Evolutionary conservation across 2,329 filamentous ascomycete genomes (phyloP).

Genomic region (Pseudopyricularia javanii): DNA sequence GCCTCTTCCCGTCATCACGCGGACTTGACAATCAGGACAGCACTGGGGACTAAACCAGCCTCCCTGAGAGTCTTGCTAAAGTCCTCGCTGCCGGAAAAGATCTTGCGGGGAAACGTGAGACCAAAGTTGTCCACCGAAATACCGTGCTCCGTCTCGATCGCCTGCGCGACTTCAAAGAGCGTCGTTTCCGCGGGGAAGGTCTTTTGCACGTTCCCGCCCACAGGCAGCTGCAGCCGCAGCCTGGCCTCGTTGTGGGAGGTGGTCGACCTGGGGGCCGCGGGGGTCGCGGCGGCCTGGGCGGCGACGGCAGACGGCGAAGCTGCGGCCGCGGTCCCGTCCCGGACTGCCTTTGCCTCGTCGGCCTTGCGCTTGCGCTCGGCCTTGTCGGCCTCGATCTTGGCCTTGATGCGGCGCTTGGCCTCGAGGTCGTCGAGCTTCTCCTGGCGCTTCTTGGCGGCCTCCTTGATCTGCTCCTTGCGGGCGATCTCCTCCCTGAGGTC

Average conservation of each 20-base stretch:
- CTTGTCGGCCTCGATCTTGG: constrained; percentile 91
- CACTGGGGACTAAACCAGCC: constrained; percentile 78
- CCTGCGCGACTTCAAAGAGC: constrained; percentile 79
- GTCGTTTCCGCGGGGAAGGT: constrained; percentile 83
- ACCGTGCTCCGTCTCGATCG: constrained; percentile 60
- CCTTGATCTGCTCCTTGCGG: constrained; percentile 84
- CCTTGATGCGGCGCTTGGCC: constrained; percentile 79
- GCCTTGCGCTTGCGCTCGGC: constrained; percentile 76
- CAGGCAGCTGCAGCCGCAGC: constrained; percentile 61
- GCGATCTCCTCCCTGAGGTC: constrained; percentile 82
- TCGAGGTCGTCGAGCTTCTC: constrained; percentile 81
- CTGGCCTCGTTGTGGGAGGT: constrained; percentile 69
- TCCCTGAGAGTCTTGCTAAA: constrained; percentile 90
- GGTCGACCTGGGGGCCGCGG: constrained; percentile 52
- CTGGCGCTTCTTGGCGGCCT: constrained; percentile 71
- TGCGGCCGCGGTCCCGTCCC: constrained; percentile 55
- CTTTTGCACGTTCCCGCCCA: constrained; percentile 69
- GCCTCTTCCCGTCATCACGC: neutral
- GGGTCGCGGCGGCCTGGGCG: constrained; percentile 30
- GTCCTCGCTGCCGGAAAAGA: constrained; percentile 55
- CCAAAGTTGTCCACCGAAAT: constrained; percentile 63
- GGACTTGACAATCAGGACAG: constrained; percentile 44
- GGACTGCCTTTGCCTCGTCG: constrained; percentile 71
- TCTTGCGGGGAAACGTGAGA: constrained; percentile 78
- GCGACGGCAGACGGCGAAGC: constrained; percentile 32